Evolutionary conservation across 495 filamentous ascomycete species (phyloP), one percentile per base, ranked within the genome.

Genomic region (Tuber melanosporum): DNA sequence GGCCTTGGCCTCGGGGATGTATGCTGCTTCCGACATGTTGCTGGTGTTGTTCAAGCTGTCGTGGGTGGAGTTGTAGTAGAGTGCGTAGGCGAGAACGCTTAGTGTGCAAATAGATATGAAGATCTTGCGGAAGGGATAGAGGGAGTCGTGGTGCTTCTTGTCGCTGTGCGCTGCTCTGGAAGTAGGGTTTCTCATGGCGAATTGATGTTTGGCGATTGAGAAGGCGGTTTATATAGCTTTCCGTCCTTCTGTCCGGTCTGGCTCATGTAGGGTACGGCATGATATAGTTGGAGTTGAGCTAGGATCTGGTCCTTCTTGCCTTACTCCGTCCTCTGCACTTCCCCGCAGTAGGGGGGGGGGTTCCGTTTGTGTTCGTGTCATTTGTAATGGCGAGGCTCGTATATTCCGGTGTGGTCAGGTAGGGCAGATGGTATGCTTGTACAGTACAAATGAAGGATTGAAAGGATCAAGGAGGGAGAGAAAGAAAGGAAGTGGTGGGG

Each of bases 1-100:
- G 15, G 72, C 71, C 72, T 76, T 76, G n/a, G 75, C 75, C 41
- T 49, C 39, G 41, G 71, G 71, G n/a, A 76, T 14, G 71, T 73
- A 32, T 20, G 71, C 75, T 1, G 71, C 75, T 36, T 66, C 57
- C 57, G 57, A 66, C 57, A 66, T 66, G 26, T 66, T 32, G 32
- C 26, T 66, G 26, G 10, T 0, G 57, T 36, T 66, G 57, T 10
- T 52, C 20, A 36, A 36, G 26, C 36, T 66, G 57, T 17, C 26
- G 57, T 36, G 14, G 57, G 26, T 36, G 32, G 57, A 66, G 17
- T 66, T 66, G 57, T 66, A 36, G 57, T 66, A 66, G 26, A 66
- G 26, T 17, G 57, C 57, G 57, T 66, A 66, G 57, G 57, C 57
- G 57, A 66, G 57, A 14, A 36, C 57, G 36, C 57, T 36, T 66